phyloP scores from a whole-genome alignment of 345 rosid genomes.

The Atalantia buxifolia region DNA sequence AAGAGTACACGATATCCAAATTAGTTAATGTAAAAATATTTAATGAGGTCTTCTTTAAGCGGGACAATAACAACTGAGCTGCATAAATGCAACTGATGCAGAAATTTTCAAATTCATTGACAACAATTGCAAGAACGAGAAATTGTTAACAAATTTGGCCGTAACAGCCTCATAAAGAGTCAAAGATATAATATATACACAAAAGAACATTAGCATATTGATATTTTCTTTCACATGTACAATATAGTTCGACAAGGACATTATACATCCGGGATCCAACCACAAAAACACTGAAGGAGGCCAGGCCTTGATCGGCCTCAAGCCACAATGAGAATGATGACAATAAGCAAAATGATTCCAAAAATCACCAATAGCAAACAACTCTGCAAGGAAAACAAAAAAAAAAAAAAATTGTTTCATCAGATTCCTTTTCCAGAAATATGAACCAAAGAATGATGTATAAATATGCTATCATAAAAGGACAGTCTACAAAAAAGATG shows the following conservation, averaged over 20 bases:
- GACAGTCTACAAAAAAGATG: not conserved
- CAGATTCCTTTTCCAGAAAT: not conserved
- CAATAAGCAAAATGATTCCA: conserved; percentile 60
- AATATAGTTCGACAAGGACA: not conserved
- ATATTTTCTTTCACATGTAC: not conserved
- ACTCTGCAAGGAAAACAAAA: conserved; percentile 39
- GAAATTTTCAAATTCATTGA: not conserved
- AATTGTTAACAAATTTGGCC: conserved; percentile 8
- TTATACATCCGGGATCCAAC: not conserved
- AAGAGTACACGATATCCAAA: not conserved
- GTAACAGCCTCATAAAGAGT: not conserved
- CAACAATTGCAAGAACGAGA: not conserved
- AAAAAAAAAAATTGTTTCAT: not conserved
- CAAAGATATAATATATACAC: not conserved
- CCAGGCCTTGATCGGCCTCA: conserved; percentile 16
- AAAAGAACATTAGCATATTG: not conserved
- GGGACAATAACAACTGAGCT: not conserved
- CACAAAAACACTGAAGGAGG: not conserved
- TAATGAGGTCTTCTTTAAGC: not conserved
- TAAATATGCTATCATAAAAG: not conserved
- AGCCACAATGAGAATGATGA: conserved; percentile 50
- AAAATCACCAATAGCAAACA: conserved; percentile 70
- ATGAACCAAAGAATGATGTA: not conserved
- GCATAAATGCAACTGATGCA: not conserved
- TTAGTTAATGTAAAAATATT: too few species aligned